Evolutionary conservation across 2,329 filamentous ascomycete species (phyloP).

Genomic region (Stachybotrys elegans): DNA sequence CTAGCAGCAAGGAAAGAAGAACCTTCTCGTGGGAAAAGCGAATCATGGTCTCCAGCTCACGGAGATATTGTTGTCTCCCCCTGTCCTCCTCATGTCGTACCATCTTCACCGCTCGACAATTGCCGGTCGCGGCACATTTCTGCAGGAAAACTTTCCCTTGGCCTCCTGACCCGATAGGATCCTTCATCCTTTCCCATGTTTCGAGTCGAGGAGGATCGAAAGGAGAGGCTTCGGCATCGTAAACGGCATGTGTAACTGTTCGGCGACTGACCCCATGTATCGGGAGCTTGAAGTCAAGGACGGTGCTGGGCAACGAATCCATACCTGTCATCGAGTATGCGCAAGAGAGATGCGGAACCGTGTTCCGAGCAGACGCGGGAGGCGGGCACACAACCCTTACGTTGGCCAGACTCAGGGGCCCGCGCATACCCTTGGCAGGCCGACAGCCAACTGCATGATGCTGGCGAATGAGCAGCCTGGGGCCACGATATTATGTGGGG

Average conservation of each 20-base stretch:
- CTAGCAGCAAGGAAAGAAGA: neutral
- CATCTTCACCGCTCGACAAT: constrained; percentile 13
- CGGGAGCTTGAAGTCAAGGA: too few species aligned
- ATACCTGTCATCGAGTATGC: too few species aligned
- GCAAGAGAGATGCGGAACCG: too few species aligned
- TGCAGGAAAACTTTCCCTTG: constrained; percentile 7
- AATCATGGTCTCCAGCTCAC: constrained; percentile 16
- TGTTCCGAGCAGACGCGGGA: too few species aligned
- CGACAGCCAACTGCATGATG: too few species aligned
- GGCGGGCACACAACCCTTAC: too few species aligned
- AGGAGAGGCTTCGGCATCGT: constrained; percentile 9
- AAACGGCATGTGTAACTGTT: constrained; percentile 6
- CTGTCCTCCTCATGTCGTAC: constrained; percentile 8
- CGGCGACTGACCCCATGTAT: too few species aligned
- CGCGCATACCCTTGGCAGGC: too few species aligned
- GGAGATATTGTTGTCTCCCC: constrained; percentile 7
- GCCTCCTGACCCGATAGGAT: neutral
- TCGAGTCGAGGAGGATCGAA: constrained; percentile 8
- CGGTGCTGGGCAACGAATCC: too few species aligned
- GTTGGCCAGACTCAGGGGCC: too few species aligned
- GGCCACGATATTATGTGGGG: too few species aligned
- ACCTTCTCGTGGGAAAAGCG: constrained; percentile 17
- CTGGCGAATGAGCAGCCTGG: too few species aligned
- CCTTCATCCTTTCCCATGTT: constrained; percentile 8
- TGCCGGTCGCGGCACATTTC: constrained; percentile 4